Evolutionary conservation across 2,329 filamentous ascomycete genomes (phyloP).

Genomic region (Aspergillus amoenus): DNA sequence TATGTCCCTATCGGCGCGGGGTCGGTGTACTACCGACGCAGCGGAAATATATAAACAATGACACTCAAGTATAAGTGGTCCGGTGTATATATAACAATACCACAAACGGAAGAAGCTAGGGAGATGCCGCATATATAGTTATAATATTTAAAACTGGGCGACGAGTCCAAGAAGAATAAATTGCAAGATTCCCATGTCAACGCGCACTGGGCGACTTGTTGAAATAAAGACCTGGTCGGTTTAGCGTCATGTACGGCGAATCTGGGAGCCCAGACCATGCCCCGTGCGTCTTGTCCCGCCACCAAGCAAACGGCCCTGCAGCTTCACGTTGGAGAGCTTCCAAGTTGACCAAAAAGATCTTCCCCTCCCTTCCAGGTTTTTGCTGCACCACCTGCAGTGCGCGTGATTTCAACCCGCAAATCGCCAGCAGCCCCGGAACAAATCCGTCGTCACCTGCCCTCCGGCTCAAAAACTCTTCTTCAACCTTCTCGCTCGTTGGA

Average conservation of each 20-base stretch:
- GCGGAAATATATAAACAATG: no score
- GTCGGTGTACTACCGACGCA: no score
- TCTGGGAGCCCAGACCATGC: slow-evolving; percentile 3
- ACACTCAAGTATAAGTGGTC: no score
- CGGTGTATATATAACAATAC: no score
- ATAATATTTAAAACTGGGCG: not conserved
- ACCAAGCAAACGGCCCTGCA: slow-evolving; percentile 5
- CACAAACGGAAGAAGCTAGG: no score
- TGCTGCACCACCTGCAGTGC: slow-evolving; percentile 12
- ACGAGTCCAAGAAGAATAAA: not conserved
- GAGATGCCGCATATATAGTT: no score
- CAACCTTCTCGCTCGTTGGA: not conserved
- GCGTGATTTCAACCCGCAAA: slow-evolving; percentile 15
- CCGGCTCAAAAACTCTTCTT: not conserved
- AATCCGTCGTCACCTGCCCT: slow-evolving; percentile 3
- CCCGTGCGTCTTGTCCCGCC: slow-evolving; percentile 5
- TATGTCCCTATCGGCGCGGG: no score
- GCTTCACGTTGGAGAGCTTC: slow-evolving; percentile 5
- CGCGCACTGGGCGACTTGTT: slow-evolving; percentile 2
- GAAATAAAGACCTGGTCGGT: slow-evolving; percentile 6
- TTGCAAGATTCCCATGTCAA: not conserved
- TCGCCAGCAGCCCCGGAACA: slow-evolving; percentile 7
- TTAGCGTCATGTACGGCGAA: slow-evolving; percentile 4
- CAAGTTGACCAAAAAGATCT: not conserved
- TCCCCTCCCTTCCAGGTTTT: slow-evolving; percentile 1